These are phyloP conservation scores for Megacollybia marginata DNA, from an alignment of 768 basidiomycete species.

Conservation along the genomic window DNA sequence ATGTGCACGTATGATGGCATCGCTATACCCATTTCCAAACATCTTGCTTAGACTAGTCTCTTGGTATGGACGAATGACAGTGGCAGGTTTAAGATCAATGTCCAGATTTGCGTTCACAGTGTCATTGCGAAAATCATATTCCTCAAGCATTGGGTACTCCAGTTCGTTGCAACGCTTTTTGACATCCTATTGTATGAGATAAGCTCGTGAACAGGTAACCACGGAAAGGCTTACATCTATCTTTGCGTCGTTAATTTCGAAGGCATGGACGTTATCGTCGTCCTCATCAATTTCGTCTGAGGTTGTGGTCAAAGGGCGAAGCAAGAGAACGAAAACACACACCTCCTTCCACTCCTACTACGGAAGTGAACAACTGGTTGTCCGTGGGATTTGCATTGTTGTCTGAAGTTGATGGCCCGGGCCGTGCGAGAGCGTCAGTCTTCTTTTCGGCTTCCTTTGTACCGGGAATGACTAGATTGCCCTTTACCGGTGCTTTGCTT, in stretches of 20 bases:
- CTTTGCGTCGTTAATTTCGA: constrained; percentile 89
- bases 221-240: constrained; percentile 65
- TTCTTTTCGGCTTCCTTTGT: constrained; percentile 70
- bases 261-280: constrained; percentile 95
- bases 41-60: constrained; percentile 98
- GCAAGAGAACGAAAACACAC: constrained; percentile 13
- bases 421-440: constrained; percentile 36
- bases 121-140: constrained; percentile 98
- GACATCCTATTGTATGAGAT: constrained; percentile 55
- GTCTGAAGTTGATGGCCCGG: constrained; percentile 10
- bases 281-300: constrained; percentile 96
- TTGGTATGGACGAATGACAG: constrained; percentile 96
- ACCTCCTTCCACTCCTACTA: constrained; percentile 93
- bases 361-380: constrained; percentile 84
- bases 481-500: constrained; percentile 75
- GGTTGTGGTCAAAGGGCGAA: not conserved
- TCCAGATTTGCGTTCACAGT: constrained; percentile 94
- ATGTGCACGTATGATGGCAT: constrained; percentile 4
- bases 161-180: constrained; percentile 96
- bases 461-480: constrained; percentile 81
- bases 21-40: constrained; percentile 90
- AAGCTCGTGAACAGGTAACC: too few relatives aligned
- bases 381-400: constrained; percentile 35
- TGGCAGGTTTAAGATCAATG: constrained; percentile 97
- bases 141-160: constrained; percentile 97